phyloP scores from a whole-genome alignment of 2,329 filamentous ascomycete genomes.

The Chaetomiaceae sp. region DNA sequence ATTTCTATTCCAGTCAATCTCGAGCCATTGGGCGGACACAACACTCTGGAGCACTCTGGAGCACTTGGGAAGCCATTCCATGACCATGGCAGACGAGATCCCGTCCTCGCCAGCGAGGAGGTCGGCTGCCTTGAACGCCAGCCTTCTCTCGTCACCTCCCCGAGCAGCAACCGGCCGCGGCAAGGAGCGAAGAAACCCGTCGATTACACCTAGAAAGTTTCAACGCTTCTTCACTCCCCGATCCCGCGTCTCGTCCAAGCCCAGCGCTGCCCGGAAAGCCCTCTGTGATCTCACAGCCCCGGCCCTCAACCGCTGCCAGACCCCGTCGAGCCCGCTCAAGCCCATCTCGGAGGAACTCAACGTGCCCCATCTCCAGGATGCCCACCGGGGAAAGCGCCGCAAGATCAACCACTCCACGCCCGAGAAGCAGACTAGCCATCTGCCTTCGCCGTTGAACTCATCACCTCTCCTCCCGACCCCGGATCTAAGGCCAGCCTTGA shows the following conservation, averaged over 20 bases:
- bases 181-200: slow-evolving; percentile 48
- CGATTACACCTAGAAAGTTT: slow-evolving; percentile 53
- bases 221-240: slow-evolving; percentile 50
- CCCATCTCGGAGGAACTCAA: slow-evolving; percentile 30
- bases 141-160: slow-evolving; percentile 29
- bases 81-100: slow-evolving; percentile 20
- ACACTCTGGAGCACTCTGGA: not conserved
- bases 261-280: slow-evolving; percentile 37
- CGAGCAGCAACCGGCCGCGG: slow-evolving; percentile 23
- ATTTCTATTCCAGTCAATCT: not conserved
- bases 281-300: slow-evolving; percentile 40
- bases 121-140: slow-evolving; percentile 21
- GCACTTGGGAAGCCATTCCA: not conserved
- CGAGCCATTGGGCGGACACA: not conserved
- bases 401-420: slow-evolving; percentile 37
- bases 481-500: slow-evolving; percentile 24
- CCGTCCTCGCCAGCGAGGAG: slow-evolving; percentile 20
- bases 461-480: slow-evolving; percentile 25
- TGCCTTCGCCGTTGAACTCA: slow-evolving; percentile 26
- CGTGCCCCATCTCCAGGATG: slow-evolving; percentile 24
- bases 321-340: slow-evolving; percentile 38
- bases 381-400: slow-evolving; percentile 34
- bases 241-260: slow-evolving; percentile 36
- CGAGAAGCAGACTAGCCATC: slow-evolving; percentile 35
- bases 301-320: slow-evolving; percentile 38